These are phyloP conservation scores for Aspergillus melleus DNA, from an alignment of 2,329 filamentous ascomycete species.

Conservation along the genomic window DNA sequence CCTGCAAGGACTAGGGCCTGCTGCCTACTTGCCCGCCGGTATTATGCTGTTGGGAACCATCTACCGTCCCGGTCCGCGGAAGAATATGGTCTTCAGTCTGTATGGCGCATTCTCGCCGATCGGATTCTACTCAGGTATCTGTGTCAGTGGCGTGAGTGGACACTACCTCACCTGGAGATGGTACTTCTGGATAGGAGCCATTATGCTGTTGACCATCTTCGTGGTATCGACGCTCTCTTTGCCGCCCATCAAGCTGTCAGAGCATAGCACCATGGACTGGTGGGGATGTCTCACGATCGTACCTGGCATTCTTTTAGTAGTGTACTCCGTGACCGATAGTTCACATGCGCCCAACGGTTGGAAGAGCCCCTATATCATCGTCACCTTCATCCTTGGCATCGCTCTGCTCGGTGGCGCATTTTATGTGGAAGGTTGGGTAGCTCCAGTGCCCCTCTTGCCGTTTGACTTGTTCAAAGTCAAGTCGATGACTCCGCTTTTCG, in stretches of 20 bases:
- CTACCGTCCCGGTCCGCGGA: constrained; percentile 8
- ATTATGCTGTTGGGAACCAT: constrained; percentile 10
- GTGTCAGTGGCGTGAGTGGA: constrained; percentile 1
- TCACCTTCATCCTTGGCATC: constrained; percentile 3
- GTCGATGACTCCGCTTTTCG: constrained; percentile 7
- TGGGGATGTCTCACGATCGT: not conserved
- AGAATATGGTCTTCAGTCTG: constrained; percentile 11
- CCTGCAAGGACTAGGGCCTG: constrained; percentile 8
- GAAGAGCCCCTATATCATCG: constrained; percentile 9
- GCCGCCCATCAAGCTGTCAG: not conserved
- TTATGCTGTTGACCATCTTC: constrained; percentile 3
- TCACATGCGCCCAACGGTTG: constrained; percentile 7
- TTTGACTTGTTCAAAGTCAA: constrained; percentile 14
- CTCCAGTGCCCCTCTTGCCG: not conserved
- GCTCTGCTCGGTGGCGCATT: constrained; percentile 4
- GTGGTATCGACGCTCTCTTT: constrained; percentile 1
- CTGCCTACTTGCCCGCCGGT: constrained; percentile 3
- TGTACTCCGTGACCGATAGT: constrained; percentile 8
- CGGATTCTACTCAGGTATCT: constrained; percentile 10
- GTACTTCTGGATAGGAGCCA: constrained; percentile 10
- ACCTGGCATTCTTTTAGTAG: not conserved
- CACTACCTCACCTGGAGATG: constrained; percentile 9
- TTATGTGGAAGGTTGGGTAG: constrained; percentile 8
- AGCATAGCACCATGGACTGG: not conserved
- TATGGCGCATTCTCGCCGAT: constrained; percentile 12